These are phyloP conservation scores for Penicillium hesseltinei DNA, from an alignment of 2,329 filamentous ascomycete species.

Conservation along the genomic window DNA sequence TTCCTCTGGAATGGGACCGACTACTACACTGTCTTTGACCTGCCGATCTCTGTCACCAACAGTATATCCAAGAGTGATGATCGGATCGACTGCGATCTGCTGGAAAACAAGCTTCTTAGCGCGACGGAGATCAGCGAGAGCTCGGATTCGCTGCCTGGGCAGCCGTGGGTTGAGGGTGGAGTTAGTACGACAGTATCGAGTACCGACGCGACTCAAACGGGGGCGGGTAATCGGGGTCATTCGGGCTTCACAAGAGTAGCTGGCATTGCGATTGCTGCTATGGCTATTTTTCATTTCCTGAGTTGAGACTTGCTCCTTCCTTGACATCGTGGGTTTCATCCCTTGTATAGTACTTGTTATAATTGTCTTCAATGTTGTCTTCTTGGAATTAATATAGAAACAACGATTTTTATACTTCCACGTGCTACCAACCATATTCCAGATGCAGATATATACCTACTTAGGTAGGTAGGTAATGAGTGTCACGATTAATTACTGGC, in stretches of 20 bases:
- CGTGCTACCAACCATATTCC: neutral
- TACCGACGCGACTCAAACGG: slow-evolving; percentile 3
- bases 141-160: slow-evolving; percentile 22
- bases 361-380: neutral
- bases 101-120: slow-evolving; percentile 27
- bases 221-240: neutral
- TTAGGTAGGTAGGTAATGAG: too few species aligned
- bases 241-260: neutral
- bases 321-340: neutral
- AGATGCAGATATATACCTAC: too few species aligned
- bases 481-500: neutral
- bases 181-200: slow-evolving; percentile 6
- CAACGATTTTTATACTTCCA: neutral
- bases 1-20: slow-evolving; percentile 64
- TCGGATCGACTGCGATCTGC: slow-evolving; percentile 23
- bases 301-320: neutral
- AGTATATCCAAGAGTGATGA: slow-evolving; percentile 46
- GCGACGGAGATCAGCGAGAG: slow-evolving; percentile 16
- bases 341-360: slow-evolving; percentile 1
- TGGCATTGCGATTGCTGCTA: neutral
- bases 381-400: neutral
- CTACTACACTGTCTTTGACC: slow-evolving; percentile 68
- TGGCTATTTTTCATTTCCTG: slow-evolving; percentile 1
- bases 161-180: slow-evolving; percentile 23
- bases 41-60: slow-evolving; percentile 68